Evolutionary conservation across 495 filamentous ascomycete species (phyloP).

Genomic region (Neurospora sp.): DNA sequence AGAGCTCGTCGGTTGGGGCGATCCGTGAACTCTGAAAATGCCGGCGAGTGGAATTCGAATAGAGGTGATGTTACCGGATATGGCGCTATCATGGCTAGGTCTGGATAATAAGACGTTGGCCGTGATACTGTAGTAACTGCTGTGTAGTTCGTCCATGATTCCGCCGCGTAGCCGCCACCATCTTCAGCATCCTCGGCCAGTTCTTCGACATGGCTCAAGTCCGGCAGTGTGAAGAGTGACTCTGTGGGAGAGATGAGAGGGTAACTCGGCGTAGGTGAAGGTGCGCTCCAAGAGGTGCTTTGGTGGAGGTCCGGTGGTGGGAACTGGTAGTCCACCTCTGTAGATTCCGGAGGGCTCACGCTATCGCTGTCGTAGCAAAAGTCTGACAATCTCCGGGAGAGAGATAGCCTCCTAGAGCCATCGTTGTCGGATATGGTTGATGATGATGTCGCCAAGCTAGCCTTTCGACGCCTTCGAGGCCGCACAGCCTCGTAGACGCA

Average conservation of each 20-base stretch:
- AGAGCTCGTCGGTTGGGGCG: constrained; percentile 44
- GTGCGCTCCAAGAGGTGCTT: background rate
- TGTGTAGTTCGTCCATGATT: background rate
- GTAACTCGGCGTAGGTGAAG: background rate
- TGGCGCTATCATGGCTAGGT: constrained; percentile 38
- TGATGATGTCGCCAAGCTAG: constrained; percentile 14
- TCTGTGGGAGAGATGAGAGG: background rate
- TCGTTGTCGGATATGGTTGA: background rate
- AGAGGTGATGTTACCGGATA: constrained; percentile 35
- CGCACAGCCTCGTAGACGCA: constrained; percentile 49
- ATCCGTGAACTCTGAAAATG: constrained; percentile 45
- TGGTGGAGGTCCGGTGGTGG: background rate
- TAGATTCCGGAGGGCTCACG: constrained; percentile 1
- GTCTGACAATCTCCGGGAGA: constrained; percentile 11
- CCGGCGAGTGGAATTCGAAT: constrained; percentile 40
- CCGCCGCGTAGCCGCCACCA: background rate
- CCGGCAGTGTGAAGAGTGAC: background rate
- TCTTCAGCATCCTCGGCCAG: background rate
- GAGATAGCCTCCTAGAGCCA: background rate
- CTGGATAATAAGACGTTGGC: constrained; percentile 22
- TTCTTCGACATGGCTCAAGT: background rate
- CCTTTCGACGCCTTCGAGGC: constrained; percentile 45
- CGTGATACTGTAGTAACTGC: constrained; percentile 6
- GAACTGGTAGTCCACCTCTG: background rate
- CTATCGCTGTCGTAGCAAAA: constrained; percentile 11